A percentile compares a stretch with the other conserved stretches of the same genome.
These are phyloP conservation scores for Teunomyces pallodes DNA, from an alignment of 805 yeast species.

Conservation along the genomic window DNA sequence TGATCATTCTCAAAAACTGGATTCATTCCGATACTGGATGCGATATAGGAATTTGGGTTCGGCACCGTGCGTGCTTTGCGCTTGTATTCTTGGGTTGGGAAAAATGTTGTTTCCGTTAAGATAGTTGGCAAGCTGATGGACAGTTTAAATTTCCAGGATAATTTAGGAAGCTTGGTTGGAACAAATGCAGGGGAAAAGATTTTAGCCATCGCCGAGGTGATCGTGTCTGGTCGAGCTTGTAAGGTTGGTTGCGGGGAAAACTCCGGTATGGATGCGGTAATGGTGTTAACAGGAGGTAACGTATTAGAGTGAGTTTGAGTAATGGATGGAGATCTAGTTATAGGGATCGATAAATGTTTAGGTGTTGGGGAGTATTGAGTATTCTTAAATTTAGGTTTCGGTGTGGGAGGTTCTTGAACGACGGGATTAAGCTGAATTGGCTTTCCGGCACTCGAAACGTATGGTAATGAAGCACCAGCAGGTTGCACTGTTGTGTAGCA, in stretches of 20 bases:
- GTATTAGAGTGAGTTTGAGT: not conserved
- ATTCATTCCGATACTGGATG: not conserved
- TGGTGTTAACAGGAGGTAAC: not conserved
- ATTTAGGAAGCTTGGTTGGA: not conserved
- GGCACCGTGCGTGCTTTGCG: not conserved
- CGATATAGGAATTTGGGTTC: not conserved
- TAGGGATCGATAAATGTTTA: not conserved
- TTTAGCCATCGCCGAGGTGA: not conserved
- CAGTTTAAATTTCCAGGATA: not conserved
- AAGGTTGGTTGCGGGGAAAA: not conserved
- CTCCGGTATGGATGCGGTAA: not conserved
- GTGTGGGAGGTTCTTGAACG: not conserved
- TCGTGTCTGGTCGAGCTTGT: not conserved
- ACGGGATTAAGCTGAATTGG: not conserved
- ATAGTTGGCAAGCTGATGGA: conserved; percentile 1
- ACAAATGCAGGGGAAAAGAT: not conserved
- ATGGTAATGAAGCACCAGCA: conserved; percentile 2
- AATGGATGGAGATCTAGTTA: not conserved
- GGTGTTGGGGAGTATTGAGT: not conserved
- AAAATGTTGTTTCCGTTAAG: not conserved
- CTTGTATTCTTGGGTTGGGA: not conserved
- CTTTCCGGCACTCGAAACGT: conserved; percentile 3
- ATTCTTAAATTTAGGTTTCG: not conserved
- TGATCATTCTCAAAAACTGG: not conserved
- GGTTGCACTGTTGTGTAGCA: conserved; percentile 3